Evolutionary conservation across 805 yeast species (phyloP).

Genomic region (Zygotorulaspora florentina): DNA sequence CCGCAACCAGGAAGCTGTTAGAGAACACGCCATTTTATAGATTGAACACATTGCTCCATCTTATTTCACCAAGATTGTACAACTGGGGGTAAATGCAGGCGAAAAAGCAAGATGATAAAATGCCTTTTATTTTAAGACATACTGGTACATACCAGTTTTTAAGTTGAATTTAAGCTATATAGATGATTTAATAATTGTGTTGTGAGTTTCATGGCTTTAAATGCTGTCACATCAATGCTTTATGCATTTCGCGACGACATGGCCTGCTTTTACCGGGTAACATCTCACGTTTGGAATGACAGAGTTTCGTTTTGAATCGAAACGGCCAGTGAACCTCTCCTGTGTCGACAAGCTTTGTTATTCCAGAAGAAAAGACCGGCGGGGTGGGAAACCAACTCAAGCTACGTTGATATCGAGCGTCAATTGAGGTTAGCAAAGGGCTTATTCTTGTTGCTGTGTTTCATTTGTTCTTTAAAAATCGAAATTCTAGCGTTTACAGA

Average conservation of each 20-base stretch:
- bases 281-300: background rate
- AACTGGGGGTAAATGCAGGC: no score
- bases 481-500: background rate
- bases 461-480: background rate
- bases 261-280: background rate
- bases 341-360: conserved; percentile 1
- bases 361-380: background rate
- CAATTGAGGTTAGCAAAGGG: background rate
- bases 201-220: no score
- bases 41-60: background rate
- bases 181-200: no score
- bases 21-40: conserved; percentile 3
- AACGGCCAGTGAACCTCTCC: background rate
- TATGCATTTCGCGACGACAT: no score
- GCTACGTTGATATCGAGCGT: background rate
- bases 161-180: no score
- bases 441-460: background rate
- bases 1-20: background rate
- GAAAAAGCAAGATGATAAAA: no score
- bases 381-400: background rate
- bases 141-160: no score
- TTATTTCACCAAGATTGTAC: background rate
- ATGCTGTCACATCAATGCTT: no score
- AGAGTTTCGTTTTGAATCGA: background rate
- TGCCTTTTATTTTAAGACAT: no score